Evolutionary conservation across 768 basidiomycete species (phyloP), one percentile per base, ranked within the genome.

Genomic region (Psilocybe subaeruginosa): DNA sequence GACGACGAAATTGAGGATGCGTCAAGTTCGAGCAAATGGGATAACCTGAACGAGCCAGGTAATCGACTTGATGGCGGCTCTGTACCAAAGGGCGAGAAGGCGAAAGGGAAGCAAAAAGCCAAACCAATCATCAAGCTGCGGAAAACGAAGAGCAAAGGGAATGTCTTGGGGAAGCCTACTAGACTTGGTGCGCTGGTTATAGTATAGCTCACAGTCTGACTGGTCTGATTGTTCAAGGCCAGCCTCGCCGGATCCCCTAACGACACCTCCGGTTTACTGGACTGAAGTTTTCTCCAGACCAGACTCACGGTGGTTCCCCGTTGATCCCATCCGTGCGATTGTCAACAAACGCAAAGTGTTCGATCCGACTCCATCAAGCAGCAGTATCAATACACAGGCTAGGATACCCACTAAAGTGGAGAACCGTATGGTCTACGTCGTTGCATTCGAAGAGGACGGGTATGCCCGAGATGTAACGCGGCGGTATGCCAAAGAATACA

Each of bases 221-320:
- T 6, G 33, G 29, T 58, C 60, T 54, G 29, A 64, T 50, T 16
- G 37, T 45, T 56, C 7, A 29, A 31, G 29, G 37, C 3, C 59
- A 80, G 77, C 64, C 30, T 69, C 76, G 5, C 76, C 80, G 51
- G 84, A 91, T 73, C 89, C 89, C 54, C 77, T 75, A 39, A 80
- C 64, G 55, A 87, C 87, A 8, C 89, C 94, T 3, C 96, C 97
- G 0, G 89, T 95, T 3, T 93, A 95, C 73, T 99, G 97, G 97
- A 93, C 92, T 0, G 97, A 99, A 74, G 93, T 97, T 0, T 99
- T 95, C 76, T 96, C 94, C 7, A 88, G 93, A 19, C 87, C 95
- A 6, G 95, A 97, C 76, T 86, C 83, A 12, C 86, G 89, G 37
- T 99, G 97, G 97, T 77, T 99, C 12, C 89, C 95, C 0, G 89